Conservation (phyloP, 1,284 basidiomycete genomes). For the Takashimella koratensis region DNA sequence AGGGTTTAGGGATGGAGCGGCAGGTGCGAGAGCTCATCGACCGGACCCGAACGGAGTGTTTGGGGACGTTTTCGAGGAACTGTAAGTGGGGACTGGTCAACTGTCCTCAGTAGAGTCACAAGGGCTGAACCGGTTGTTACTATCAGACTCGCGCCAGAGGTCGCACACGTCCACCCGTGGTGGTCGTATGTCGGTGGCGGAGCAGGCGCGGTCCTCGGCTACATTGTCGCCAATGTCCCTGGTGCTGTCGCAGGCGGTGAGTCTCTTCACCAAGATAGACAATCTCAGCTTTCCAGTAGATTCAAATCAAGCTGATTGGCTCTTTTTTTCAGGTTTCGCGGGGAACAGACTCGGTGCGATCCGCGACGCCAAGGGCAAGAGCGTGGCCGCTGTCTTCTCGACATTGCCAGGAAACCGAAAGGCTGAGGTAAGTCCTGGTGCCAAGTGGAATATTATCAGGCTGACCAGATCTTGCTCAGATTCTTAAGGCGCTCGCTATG, state of each 20-base stretch:
- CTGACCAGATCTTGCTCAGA: no score
- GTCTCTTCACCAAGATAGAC: no score
- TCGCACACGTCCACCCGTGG: conserved; percentile 43
- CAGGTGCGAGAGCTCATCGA: conserved; percentile 36
- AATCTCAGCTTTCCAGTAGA: no score
- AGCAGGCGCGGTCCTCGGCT: conserved; percentile 63
- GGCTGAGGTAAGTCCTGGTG: conserved; percentile 63
- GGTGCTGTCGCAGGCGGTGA: conserved; percentile 55
- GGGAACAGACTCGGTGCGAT: conserved; percentile 83
- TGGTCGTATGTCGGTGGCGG: conserved; percentile 61
- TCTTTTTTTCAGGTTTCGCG: conserved; percentile 67
- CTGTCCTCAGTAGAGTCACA: background rate
- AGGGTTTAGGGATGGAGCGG: conserved; percentile 6
- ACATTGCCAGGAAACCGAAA: conserved; percentile 74
- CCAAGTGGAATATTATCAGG: background rate
- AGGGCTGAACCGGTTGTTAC: background rate
- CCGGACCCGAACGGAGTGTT: conserved; percentile 79
- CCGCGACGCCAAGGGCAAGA: conserved; percentile 88
- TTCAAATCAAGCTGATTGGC: no score
- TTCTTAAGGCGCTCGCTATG: conserved; percentile 77
- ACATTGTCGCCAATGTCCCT: conserved; percentile 83
- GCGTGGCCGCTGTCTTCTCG: conserved; percentile 84
- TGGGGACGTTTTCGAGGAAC: conserved; percentile 85
- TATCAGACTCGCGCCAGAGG: conserved; percentile 47
- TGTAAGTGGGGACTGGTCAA: conserved; percentile 40